A percentile compares a stretch with the other conserved stretches of the same genome.
Evolutionary conservation across 805 yeast genomes (phyloP).

Genomic region (Vanderwaltozyma tropicalis): DNA sequence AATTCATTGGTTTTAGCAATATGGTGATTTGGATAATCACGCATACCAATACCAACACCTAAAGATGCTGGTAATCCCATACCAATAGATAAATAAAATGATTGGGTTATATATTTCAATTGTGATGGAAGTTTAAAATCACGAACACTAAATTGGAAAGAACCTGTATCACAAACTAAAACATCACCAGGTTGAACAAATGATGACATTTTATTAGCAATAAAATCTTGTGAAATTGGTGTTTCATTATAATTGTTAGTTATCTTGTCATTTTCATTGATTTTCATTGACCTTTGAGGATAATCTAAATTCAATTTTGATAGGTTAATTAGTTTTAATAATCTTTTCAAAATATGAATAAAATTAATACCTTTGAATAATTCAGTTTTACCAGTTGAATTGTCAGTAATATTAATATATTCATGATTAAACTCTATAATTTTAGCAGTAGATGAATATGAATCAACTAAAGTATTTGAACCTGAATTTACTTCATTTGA

Average conservation of each 20-base stretch:
- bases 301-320: conserved; percentile 13
- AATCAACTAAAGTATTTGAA: conserved; percentile 37
- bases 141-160: conserved; percentile 67
- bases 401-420: conserved; percentile 36
- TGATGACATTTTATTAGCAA: background rate
- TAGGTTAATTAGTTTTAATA: conserved; percentile 32
- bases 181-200: conserved; percentile 41
- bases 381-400: conserved; percentile 1
- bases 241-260: background rate
- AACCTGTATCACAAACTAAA: conserved; percentile 70
- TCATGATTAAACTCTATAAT: conserved; percentile 44
- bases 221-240: background rate
- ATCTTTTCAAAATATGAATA: conserved; percentile 37
- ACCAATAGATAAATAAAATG: conserved; percentile 79
- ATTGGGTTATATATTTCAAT: conserved; percentile 48
- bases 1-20: conserved; percentile 17
- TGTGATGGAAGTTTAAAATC: conserved; percentile 53
- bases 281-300: background rate
- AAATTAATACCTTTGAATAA: conserved; percentile 34
- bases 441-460: conserved; percentile 31
- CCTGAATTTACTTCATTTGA: conserved; percentile 64
- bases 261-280: no score
- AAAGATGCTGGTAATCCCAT: conserved; percentile 79
- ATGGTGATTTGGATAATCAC: conserved; percentile 34
- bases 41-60: conserved; percentile 68